These are phyloP conservation scores for Musa troglodytarum DNA, from an alignment of 176 grass and related monocot genomes.

Conservation along the genomic window DNA sequence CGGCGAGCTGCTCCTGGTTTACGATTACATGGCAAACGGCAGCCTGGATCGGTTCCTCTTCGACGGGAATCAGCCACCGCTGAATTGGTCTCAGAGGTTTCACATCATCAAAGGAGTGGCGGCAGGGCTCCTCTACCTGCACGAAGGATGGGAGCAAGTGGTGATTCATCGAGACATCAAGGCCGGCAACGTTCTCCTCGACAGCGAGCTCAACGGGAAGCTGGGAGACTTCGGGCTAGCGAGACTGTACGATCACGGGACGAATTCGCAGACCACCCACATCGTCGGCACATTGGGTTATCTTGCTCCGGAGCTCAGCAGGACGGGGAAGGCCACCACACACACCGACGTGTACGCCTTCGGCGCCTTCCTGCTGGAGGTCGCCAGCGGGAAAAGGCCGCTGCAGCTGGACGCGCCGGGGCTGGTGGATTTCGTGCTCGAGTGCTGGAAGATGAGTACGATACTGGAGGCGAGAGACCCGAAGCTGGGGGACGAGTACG, in stretches of 20 bases:
- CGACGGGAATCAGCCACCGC: background rate
- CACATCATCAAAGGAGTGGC: conserved; percentile 29
- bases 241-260: conserved; percentile 31
- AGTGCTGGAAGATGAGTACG: conserved; percentile 4
- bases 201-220: conserved; percentile 20
- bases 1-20: conserved; percentile 33
- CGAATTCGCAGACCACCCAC: conserved; percentile 30
- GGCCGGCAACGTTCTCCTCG: conserved; percentile 32
- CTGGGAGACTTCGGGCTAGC: conserved; percentile 37
- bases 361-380: conserved; percentile 9
- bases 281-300: conserved; percentile 43
- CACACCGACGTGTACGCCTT: conserved; percentile 13
- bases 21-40: conserved; percentile 47
- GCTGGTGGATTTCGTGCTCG: conserved; percentile 26
- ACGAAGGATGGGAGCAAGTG: conserved; percentile 36
- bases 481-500: conserved; percentile 2
- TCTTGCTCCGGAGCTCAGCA: conserved; percentile 32
- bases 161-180: conserved; percentile 41
- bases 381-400: conserved; percentile 10
- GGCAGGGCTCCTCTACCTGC: conserved; percentile 29
- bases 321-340: conserved; percentile 30
- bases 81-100: conserved; percentile 32
- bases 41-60: conserved; percentile 35
- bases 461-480: conserved; percentile 20
- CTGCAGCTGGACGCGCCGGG: conserved; percentile 1